Conservation (phyloP, 2,329 filamentous ascomycete genomes). For the Microsporum canis region DNA sequence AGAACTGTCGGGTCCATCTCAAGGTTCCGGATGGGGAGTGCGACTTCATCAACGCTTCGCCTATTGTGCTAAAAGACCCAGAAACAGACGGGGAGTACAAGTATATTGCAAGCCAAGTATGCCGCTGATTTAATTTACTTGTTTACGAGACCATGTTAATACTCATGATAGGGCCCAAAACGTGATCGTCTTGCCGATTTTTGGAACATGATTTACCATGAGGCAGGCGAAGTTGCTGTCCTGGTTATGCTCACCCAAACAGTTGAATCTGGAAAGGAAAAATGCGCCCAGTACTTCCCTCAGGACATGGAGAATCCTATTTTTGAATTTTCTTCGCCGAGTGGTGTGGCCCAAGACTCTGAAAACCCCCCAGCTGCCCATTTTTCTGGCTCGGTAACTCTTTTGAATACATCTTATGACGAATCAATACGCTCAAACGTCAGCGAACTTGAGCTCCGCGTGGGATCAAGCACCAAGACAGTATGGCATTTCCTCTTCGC, state of each 20-base stretch:
- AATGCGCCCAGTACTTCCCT: slow-evolving; percentile 86
- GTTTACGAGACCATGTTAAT: not conserved
- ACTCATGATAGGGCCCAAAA: slow-evolving; percentile 58
- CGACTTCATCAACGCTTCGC: slow-evolving; percentile 76
- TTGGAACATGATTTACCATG: slow-evolving; percentile 92
- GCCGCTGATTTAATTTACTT: not conserved
- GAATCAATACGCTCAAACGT: slow-evolving; percentile 53
- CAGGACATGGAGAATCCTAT: slow-evolving; percentile 42
- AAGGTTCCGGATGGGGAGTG: slow-evolving; percentile 60
- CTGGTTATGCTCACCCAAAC: slow-evolving; percentile 93
- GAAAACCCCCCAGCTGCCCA: slow-evolving; percentile 47
- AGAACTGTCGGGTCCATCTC: slow-evolving; percentile 71
- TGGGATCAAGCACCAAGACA: slow-evolving; percentile 45
- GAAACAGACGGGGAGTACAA: slow-evolving; percentile 38
- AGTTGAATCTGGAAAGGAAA: slow-evolving; percentile 63
- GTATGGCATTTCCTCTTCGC: slow-evolving; percentile 80
- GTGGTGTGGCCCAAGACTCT: slow-evolving; percentile 36
- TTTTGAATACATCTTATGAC: slow-evolving; percentile 46
- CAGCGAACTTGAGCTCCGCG: slow-evolving; percentile 53
- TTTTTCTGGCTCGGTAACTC: slow-evolving; percentile 40
- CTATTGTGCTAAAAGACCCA: slow-evolving; percentile 48
- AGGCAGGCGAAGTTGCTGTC: slow-evolving; percentile 61
- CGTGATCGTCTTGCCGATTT: slow-evolving; percentile 63
- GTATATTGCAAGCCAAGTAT: slow-evolving; percentile 80
- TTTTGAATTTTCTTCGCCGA: slow-evolving; percentile 30